phyloP scores from a whole-genome alignment of 306 rosid genomes.

The Erythrophleum fordii region DNA sequence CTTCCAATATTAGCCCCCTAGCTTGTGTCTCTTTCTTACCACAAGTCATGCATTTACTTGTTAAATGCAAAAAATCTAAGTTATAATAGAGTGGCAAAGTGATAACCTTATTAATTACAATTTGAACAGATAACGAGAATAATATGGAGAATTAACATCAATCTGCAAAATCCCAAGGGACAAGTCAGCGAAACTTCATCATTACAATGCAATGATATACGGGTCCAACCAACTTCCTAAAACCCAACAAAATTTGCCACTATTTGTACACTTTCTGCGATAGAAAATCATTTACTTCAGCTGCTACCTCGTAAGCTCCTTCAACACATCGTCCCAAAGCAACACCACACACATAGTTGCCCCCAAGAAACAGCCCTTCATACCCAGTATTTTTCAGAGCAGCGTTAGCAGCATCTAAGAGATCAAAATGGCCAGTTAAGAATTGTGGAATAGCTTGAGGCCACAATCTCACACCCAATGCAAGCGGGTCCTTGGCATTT shows the following conservation, averaged over 20 bases:
- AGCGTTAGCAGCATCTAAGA: slow-evolving; percentile 73
- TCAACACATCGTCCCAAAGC: slow-evolving; percentile 99
- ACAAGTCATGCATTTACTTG: background rate
- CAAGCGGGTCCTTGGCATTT: slow-evolving; percentile 66
- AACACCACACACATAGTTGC: slow-evolving; percentile 89
- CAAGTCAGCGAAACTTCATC: slow-evolving; percentile 28
- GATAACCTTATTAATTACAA: slow-evolving; percentile 32
- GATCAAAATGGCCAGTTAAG: slow-evolving; percentile 89
- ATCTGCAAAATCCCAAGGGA: slow-evolving; percentile 24
- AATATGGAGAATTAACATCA: slow-evolving; percentile 18
- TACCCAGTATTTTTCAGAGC: slow-evolving; percentile 63
- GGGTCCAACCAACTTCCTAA: slow-evolving; percentile 27
- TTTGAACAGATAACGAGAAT: slow-evolving; percentile 1
- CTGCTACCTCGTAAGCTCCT: slow-evolving; percentile 84
- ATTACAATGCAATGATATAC: slow-evolving; percentile 6
- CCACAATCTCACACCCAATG: slow-evolving; percentile 84
- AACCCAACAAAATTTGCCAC: slow-evolving; percentile 28
- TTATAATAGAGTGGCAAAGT: slow-evolving; percentile 7
- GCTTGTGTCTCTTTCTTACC: too few species aligned
- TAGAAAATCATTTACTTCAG: slow-evolving; percentile 73
- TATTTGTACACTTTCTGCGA: slow-evolving; percentile 61
- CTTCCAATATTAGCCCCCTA: background rate
- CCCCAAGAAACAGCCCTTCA: slow-evolving; percentile 85
- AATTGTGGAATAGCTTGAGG: slow-evolving; percentile 97
- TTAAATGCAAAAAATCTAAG: background rate